A percentile compares a stretch with the other conserved stretches of the same genome.
These are phyloP conservation scores for Quercus mongolica DNA, from an alignment of 306 rosid genomes.

Conservation along the genomic window DNA sequence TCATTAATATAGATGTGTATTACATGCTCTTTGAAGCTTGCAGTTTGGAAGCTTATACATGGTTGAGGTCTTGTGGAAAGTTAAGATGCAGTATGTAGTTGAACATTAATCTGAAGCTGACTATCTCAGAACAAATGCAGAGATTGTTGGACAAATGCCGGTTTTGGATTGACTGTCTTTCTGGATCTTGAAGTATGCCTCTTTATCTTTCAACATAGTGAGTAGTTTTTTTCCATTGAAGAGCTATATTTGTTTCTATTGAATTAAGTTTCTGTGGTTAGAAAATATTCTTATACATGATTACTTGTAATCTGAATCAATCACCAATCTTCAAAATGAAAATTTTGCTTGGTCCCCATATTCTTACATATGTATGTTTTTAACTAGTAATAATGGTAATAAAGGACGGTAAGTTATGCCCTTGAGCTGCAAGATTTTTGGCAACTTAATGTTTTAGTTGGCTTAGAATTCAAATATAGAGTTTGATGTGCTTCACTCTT, in stretches of 20 bases:
- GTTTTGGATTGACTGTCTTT: slow-evolving; percentile 7
- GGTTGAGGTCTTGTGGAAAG: slow-evolving; percentile 8
- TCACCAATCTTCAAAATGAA: no score
- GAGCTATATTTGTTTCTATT: slow-evolving; percentile 14
- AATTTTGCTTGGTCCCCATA: no score
- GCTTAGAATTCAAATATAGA: no score
- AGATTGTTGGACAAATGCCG: slow-evolving; percentile 15
- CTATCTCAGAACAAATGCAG: slow-evolving; percentile 20
- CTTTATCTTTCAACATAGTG: slow-evolving; percentile 19
- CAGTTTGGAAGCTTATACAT: slow-evolving; percentile 24
- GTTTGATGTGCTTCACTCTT: no score
- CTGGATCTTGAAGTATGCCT: slow-evolving; percentile 17
- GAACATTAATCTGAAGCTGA: slow-evolving; percentile 17
- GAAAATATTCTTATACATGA: slow-evolving; percentile 7
- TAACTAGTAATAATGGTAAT: no score
- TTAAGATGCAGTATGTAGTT: slow-evolving; percentile 14
- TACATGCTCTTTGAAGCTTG: slow-evolving; percentile 9
- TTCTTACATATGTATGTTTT: no score
- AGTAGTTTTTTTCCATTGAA: slow-evolving; percentile 14
- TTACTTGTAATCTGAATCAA: neutral
- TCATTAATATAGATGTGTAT: slow-evolving; percentile 37
- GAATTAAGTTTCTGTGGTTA: slow-evolving; percentile 17
- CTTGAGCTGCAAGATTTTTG: no score
- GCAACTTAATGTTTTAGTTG: no score
- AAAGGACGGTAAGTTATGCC: no score